phyloP scores from a whole-genome alignment of 2,329 filamentous ascomycete genomes.

The Diaporthe sp. region DNA sequence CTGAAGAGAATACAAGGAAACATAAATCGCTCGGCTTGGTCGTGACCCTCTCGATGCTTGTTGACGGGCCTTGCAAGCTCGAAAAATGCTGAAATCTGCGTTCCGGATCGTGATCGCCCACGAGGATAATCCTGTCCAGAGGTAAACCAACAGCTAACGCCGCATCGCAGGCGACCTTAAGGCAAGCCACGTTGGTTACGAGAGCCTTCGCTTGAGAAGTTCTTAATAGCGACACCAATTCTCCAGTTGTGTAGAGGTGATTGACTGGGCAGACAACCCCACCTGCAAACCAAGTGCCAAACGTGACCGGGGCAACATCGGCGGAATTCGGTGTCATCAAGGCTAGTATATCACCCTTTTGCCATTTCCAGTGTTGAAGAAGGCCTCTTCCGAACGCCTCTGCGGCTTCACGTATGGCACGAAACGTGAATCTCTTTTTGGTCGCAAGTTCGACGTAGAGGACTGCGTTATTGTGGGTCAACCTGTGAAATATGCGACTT shows the following conservation, averaged over 20 bases:
- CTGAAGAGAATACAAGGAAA: conserved; percentile 52
- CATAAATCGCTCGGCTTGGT: not conserved
- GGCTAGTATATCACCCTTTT: not conserved
- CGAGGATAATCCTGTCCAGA: not conserved
- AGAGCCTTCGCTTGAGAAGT: not conserved
- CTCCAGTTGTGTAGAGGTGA: not conserved
- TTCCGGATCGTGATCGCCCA: not conserved
- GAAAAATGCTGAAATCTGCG: not conserved
- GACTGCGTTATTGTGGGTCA: not conserved
- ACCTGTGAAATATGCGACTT: not conserved
- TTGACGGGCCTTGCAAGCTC: not conserved
- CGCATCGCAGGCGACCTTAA: conserved; percentile 5
- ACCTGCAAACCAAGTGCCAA: not conserved
- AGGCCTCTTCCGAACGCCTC: not conserved
- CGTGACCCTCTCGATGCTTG: not conserved
- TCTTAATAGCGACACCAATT: not conserved
- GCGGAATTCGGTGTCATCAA: not conserved
- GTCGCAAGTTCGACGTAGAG: conserved; percentile 2
- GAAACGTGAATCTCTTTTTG: not conserved
- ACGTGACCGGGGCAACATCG: not conserved
- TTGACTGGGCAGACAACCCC: conserved; percentile 4
- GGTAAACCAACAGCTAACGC: not conserved
- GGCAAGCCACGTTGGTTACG: not conserved
- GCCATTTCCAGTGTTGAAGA: not conserved
- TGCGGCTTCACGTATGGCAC: not conserved